phyloP scores from a whole-genome alignment of 2,329 filamentous ascomycete species.

The Alternaria tenuissima region DNA sequence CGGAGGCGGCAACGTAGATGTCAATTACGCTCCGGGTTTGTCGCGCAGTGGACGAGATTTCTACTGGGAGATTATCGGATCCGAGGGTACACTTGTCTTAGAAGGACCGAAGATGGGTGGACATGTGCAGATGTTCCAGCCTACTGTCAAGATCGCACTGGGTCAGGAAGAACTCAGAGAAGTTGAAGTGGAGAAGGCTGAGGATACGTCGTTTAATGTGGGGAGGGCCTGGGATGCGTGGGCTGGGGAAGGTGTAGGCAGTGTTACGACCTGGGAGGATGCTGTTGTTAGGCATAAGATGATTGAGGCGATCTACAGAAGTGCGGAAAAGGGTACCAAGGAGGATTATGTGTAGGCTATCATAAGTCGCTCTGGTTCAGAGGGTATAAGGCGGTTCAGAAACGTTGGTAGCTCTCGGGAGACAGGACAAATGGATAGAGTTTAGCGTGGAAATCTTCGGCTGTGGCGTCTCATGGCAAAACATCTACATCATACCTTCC shows the following conservation, averaged over 20 bases:
- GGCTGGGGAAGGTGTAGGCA: slow-evolving; percentile 48
- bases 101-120: slow-evolving; percentile 33
- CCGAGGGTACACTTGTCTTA: slow-evolving; percentile 46
- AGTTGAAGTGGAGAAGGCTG: slow-evolving; percentile 61
- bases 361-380: neutral
- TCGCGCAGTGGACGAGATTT: slow-evolving; percentile 38
- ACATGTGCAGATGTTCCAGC: slow-evolving; percentile 56
- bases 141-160: slow-evolving; percentile 33
- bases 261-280: slow-evolving; percentile 44
- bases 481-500: neutral
- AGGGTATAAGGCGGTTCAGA: neutral
- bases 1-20: slow-evolving; percentile 36
- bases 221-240: slow-evolving; percentile 66
- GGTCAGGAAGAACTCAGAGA: slow-evolving; percentile 48
- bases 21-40: slow-evolving; percentile 30
- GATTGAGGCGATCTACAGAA: slow-evolving; percentile 49
- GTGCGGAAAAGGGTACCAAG: slow-evolving; percentile 40
- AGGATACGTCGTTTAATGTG: slow-evolving; percentile 60
- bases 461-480: neutral
- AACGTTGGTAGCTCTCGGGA: neutral
- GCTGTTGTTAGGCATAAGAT: slow-evolving; percentile 47
- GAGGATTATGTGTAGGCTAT: slow-evolving; percentile 39
- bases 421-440: neutral
- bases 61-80: slow-evolving; percentile 51
- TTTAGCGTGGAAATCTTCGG: neutral